phyloP scores from a whole-genome alignment of 352 stramenopile species.

The Phytophthora podocarpi region DNA sequence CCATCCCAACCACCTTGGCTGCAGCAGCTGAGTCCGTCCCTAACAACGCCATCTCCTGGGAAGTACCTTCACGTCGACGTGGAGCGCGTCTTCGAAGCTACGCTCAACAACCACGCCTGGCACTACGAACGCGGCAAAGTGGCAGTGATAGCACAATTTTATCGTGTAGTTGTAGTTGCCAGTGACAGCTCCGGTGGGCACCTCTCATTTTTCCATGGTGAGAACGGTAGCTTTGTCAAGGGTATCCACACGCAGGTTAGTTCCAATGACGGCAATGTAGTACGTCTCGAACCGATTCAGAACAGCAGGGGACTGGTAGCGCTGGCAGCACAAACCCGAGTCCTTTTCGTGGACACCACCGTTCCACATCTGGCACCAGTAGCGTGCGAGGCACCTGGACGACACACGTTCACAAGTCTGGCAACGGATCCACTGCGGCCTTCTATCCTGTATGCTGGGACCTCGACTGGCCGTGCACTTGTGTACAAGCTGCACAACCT shows the following conservation, averaged over 20 bases:
- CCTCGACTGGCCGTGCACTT: slow-evolving; percentile 26
- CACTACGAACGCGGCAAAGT: slow-evolving; percentile 23
- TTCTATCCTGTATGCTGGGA: slow-evolving; percentile 28
- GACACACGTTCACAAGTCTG: slow-evolving; percentile 29
- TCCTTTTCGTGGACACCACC: slow-evolving; percentile 29
- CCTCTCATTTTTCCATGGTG: slow-evolving; percentile 31
- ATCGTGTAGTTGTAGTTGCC: slow-evolving; percentile 23
- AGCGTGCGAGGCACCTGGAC: slow-evolving; percentile 19
- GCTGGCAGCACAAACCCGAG: slow-evolving; percentile 17
- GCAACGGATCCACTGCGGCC: slow-evolving; percentile 22
- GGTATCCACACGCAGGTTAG: slow-evolving; percentile 9
- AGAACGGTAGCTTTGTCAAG: slow-evolving; percentile 26
- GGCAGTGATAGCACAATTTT: slow-evolving; percentile 16
- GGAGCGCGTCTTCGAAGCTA: slow-evolving; percentile 28
- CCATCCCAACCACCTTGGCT: not conserved
- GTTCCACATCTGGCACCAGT: slow-evolving; percentile 8
- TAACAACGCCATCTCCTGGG: slow-evolving; percentile 22
- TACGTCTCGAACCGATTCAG: slow-evolving; percentile 23
- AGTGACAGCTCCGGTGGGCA: slow-evolving; percentile 18
- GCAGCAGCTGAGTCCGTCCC: not conserved
- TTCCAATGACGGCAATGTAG: not conserved
- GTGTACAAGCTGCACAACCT: slow-evolving; percentile 40
- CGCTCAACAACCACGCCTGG: not conserved
- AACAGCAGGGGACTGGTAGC: slow-evolving; percentile 31
- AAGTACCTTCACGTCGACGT: slow-evolving; percentile 42